phyloP scores from a whole-genome alignment of 768 basidiomycete species.

The Trichaptum fuscoviolaceum region DNA sequence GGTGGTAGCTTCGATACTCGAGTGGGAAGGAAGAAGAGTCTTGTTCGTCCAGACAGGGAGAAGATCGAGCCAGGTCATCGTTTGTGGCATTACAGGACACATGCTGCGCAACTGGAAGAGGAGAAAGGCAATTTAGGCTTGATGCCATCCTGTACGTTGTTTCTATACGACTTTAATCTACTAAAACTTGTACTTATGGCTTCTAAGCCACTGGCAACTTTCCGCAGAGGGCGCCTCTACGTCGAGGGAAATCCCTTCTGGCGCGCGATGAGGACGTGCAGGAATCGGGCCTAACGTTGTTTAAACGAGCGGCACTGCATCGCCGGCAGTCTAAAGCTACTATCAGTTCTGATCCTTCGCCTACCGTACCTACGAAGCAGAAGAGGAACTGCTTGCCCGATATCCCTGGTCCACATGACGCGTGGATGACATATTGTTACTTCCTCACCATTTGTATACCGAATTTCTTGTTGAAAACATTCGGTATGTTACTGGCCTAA shows the following conservation, averaged over 20 bases:
- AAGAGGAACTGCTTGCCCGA: constrained; percentile 57
- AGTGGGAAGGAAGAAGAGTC: constrained; percentile 81
- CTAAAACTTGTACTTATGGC: constrained; percentile 9
- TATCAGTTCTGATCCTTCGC: constrained; percentile 35
- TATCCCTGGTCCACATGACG: constrained; percentile 84
- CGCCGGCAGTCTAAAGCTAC: constrained; percentile 53
- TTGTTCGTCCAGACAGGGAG: constrained; percentile 90
- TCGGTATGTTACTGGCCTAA: constrained; percentile 50
- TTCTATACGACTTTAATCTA: constrained; percentile 14
- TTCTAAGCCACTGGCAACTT: constrained; percentile 70
- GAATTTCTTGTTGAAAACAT: constrained; percentile 62
- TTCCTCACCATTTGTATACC: constrained; percentile 84
- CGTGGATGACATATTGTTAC: constrained; percentile 95
- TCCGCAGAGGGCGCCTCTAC: constrained; percentile 52
- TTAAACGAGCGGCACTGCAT: constrained; percentile 79
- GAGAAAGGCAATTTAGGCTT: constrained; percentile 62
- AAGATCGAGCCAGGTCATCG: constrained; percentile 94
- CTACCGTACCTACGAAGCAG: constrained; percentile 26
- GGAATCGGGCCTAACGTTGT: constrained; percentile 88
- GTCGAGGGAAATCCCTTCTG: constrained; percentile 86
- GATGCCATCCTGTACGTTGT: constrained; percentile 72
- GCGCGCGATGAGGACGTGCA: constrained; percentile 86
- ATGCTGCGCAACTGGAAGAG: constrained; percentile 72
- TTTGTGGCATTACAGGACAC: constrained; percentile 90
- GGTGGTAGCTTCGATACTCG: constrained; percentile 41